Evolutionary conservation across 139 green algal genomes (phyloP).

Genomic region (Edaphochlamys debaryana): DNA sequence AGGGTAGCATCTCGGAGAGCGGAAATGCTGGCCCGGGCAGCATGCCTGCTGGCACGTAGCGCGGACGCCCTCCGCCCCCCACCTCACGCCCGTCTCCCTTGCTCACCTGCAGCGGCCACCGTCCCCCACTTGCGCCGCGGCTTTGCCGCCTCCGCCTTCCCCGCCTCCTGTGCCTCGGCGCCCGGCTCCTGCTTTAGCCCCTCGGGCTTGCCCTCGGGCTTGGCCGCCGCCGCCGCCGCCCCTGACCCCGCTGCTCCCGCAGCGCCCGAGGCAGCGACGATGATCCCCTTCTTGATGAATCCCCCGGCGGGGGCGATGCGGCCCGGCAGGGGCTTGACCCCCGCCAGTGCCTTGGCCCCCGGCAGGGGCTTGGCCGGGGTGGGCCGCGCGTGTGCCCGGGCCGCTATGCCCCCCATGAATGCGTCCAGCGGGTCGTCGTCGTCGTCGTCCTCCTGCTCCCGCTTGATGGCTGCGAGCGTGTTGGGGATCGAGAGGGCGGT

Average conservation of each 20-base stretch:
- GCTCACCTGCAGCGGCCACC: too few species aligned
- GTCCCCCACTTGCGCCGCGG: not conserved
- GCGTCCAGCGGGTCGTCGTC: not conserved
- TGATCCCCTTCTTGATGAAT: not conserved
- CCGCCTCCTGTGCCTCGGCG: not conserved
- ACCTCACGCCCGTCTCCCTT: too few species aligned
- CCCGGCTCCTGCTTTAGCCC: not conserved
- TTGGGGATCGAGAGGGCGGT: too few species aligned
- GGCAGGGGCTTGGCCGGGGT: not conserved
- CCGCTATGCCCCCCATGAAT: not conserved
- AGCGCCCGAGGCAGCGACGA: not conserved
- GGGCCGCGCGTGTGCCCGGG: not conserved
- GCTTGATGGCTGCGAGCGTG: not conserved
- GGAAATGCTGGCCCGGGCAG: slow-evolving; percentile 51
- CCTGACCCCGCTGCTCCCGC: not conserved
- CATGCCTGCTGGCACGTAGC: slow-evolving; percentile 41
- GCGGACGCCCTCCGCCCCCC: too few species aligned
- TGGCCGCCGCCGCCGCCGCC: not conserved
- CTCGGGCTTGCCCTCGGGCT: not conserved
- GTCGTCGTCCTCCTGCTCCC: slow-evolving; percentile 43
- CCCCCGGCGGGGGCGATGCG: not conserved
- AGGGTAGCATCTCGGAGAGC: slow-evolving; percentile 7
- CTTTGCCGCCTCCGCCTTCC: not conserved
- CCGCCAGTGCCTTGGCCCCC: too few species aligned
- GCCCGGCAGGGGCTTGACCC: not conserved